A percentile compares a stretch with the other conserved stretches of the same genome.
Evolutionary conservation across 2,329 filamentous ascomycete genomes (phyloP).

Genomic region (Neophaeococcomyces aloes): DNA sequence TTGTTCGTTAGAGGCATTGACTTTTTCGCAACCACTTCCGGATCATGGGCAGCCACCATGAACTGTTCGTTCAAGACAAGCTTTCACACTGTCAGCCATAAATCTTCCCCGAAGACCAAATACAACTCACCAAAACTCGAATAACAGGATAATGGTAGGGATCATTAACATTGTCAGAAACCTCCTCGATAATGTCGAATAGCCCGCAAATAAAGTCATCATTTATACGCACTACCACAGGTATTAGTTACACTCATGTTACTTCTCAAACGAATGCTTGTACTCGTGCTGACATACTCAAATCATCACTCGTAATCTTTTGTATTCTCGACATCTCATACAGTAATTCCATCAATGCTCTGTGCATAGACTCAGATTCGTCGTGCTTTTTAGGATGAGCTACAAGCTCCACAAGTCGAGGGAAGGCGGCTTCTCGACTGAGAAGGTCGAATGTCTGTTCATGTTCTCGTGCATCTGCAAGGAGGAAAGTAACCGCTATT

Average conservation of each 20-base stretch:
- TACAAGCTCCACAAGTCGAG: conserved; percentile 72
- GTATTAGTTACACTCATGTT: background rate
- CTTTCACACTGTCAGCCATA: conserved; percentile 36
- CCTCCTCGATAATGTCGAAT: conserved; percentile 75
- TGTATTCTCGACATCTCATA: conserved; percentile 97
- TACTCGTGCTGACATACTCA: conserved; percentile 58
- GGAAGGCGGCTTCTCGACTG: conserved; percentile 75
- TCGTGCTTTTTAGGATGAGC: conserved; percentile 50
- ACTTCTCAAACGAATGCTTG: background rate
- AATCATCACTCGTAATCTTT: conserved; percentile 62
- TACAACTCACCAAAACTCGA: conserved; percentile 74
- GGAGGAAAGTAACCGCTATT: conserved; percentile 69
- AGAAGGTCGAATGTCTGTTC: conserved; percentile 75
- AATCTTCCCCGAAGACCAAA: too few species aligned
- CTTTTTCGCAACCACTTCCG: conserved; percentile 22
- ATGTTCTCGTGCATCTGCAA: conserved; percentile 73
- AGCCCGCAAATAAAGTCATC: conserved; percentile 77
- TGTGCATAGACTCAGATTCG: conserved; percentile 59
- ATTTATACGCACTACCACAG: conserved; percentile 42
- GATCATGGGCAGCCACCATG: conserved; percentile 64
- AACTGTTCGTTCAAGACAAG: conserved; percentile 97
- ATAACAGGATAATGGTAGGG: conserved; percentile 96
- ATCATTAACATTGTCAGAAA: conserved; percentile 78
- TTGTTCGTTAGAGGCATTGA: conserved; percentile 66
- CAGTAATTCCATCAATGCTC: conserved; percentile 72